Base-by-base conservation (phyloP, 495 filamentous ascomycete genomes). In the Aspergillus heteromorphus region DNA sequence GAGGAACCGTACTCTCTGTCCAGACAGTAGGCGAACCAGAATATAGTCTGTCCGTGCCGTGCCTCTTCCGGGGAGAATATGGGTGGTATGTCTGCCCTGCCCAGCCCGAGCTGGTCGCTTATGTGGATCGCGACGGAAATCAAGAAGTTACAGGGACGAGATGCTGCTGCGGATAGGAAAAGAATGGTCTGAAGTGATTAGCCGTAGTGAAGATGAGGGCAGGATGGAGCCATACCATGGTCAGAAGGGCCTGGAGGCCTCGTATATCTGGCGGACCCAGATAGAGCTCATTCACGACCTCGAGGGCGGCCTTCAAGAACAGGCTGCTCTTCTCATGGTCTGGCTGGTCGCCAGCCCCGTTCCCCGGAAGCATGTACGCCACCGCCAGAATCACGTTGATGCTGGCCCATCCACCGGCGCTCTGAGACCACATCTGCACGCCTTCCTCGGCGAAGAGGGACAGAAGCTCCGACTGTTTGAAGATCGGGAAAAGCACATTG, bases 11-110 rank as follows among this genome's bases (percentile, higher is more conserved):
- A 62, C 60, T 63, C 60, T 47, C 51, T 52, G 54, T 63, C 60
- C 6, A 63, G 42, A 21, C 56, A 57, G 43, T 59, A 63, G n/a
- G 56, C 47, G 10, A 63, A 52, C 60, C 56, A 63, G 25, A 63
- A 63, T 10, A 59, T 21, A 13, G 41, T 54, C 5, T 43, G 50
- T 23, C 54, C 50, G 6, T 63, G 50, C 23, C 57, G 40, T 13
- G 27, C 6, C 8, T 63, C 54, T 16, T 59, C 51, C 5, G 48
- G 1, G 5, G 31, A 54, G 1, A 57, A 25, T 8, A 25, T 8
- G 2, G 34, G 17, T 1, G 17, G 17, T 3, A 40, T 25, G 13
- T 49, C 51, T 5, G 40, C 16, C 1, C 40, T 42, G 7, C 49
- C 53, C 1, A 63, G 43, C 4, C 56, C 60, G 9, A 63, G 45